phyloP scores from a whole-genome alignment of 2,329 filamentous ascomycete species.

The Zymoseptoria ardabiliae region DNA sequence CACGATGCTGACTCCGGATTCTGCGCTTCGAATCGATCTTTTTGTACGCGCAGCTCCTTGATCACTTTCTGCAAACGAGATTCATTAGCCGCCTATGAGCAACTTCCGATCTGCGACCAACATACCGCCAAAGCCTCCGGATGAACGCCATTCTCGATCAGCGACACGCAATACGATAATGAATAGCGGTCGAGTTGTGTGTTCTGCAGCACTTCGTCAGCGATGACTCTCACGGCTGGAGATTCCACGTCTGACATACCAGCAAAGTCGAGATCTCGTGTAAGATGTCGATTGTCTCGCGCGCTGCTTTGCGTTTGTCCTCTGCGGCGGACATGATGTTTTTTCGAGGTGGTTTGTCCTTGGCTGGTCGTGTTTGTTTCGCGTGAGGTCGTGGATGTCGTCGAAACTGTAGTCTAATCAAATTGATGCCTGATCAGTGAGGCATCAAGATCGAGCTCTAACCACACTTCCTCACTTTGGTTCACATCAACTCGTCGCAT shows the following conservation, averaged over 20 bases:
- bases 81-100: constrained; percentile 1
- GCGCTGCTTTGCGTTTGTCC: constrained; percentile 67
- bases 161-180: constrained; percentile 86
- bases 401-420: background rate
- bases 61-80: constrained; percentile 36
- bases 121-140: constrained; percentile 88
- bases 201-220: constrained; percentile 53
- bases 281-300: constrained; percentile 67
- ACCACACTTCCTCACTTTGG: background rate
- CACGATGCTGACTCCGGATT: background rate
- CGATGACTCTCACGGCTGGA: background rate
- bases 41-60: constrained; percentile 38
- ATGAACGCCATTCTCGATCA: constrained; percentile 96
- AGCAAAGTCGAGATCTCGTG: constrained; percentile 78
- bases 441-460: background rate
- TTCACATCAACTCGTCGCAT: background rate
- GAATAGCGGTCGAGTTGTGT: constrained; percentile 86
- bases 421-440: background rate
- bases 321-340: constrained; percentile 35
- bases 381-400: background rate
- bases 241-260: constrained; percentile 40
- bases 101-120: too few species aligned
- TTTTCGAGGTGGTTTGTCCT: background rate
- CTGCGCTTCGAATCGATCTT: constrained; percentile 19
- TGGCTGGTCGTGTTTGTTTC: background rate